phyloP scores from a whole-genome alignment of 2,329 filamentous ascomycete genomes.

The Corinectria fuckeliana region DNA sequence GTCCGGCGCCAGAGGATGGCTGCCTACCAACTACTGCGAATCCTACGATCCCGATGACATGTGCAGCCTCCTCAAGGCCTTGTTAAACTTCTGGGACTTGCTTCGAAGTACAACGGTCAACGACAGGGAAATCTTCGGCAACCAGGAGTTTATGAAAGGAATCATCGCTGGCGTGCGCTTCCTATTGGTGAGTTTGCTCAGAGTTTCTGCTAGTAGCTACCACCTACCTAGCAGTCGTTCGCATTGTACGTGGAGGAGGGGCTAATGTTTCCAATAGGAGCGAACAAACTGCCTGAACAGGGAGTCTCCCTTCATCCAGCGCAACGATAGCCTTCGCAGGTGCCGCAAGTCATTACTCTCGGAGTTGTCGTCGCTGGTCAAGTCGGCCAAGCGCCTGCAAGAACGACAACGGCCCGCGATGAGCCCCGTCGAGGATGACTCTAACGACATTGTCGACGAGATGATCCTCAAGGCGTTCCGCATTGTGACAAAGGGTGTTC shows the following conservation, averaged over 20 bases:
- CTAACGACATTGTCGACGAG: slow-evolving; percentile 84
- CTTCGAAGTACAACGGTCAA: slow-evolving; percentile 78
- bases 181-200: slow-evolving; percentile 71
- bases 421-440: slow-evolving; percentile 56
- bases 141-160: slow-evolving; percentile 92
- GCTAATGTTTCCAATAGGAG: slow-evolving; percentile 64
- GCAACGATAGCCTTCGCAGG: slow-evolving; percentile 76
- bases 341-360: slow-evolving; percentile 88
- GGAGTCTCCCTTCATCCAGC: slow-evolving; percentile 77
- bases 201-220: not conserved
- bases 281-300: slow-evolving; percentile 85
- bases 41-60: slow-evolving; percentile 90
- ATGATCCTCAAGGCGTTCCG: slow-evolving; percentile 94
- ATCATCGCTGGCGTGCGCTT: slow-evolving; percentile 93
- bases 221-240: too few relatives aligned
- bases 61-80: slow-evolving; percentile 80
- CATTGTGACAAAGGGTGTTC: slow-evolving; percentile 88
- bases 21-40: slow-evolving; percentile 98
- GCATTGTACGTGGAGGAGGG: not conserved
- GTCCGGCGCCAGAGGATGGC: slow-evolving; percentile 88
- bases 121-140: slow-evolving; percentile 80
- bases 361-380: slow-evolving; percentile 88
- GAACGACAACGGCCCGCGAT: slow-evolving; percentile 66
- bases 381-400: slow-evolving; percentile 84
- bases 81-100: slow-evolving; percentile 92